These are phyloP conservation scores for Scopulariopsis brevicaulis DNA, from an alignment of 2,329 filamentous ascomycete genomes.

Conservation along the genomic window DNA sequence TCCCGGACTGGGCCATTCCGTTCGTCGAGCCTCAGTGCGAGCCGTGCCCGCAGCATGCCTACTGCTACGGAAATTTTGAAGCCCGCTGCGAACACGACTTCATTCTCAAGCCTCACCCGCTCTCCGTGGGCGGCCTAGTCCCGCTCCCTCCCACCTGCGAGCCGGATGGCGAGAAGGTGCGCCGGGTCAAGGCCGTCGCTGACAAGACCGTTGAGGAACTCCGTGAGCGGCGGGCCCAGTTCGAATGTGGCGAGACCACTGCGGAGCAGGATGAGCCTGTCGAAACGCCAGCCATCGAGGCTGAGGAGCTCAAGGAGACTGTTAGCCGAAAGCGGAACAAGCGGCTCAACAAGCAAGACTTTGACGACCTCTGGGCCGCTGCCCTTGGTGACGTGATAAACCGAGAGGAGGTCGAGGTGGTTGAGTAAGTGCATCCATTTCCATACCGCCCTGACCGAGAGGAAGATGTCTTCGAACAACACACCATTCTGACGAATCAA, in stretches of 20 bases:
- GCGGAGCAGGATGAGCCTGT: conserved; percentile 49
- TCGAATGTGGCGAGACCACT: conserved; percentile 70
- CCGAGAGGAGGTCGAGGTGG: conserved; percentile 48
- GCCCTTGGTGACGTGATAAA: conserved; percentile 61
- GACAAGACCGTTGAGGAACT: conserved; percentile 81
- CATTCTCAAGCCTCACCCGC: conserved; percentile 70
- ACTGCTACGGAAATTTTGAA: conserved; percentile 69
- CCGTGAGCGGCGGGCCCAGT: conserved; percentile 74
- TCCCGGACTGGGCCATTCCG: conserved; percentile 63
- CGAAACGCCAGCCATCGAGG: conserved; percentile 46
- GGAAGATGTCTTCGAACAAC: conserved; percentile 7
- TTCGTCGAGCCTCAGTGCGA: conserved; percentile 75
- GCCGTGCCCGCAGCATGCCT: conserved; percentile 79
- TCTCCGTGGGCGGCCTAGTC: conserved; percentile 68
- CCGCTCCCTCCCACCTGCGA: conserved; percentile 88
- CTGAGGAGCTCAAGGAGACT: conserved; percentile 66
- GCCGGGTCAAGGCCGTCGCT: conserved; percentile 76
- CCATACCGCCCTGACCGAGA: conserved; percentile 1
- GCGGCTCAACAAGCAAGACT: conserved; percentile 76
- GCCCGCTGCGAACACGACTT: conserved; percentile 81
- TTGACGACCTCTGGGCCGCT: conserved; percentile 75
- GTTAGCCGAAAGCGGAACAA: conserved; percentile 68
- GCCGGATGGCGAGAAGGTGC: conserved; percentile 84
- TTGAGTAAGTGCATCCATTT: conserved; percentile 37
- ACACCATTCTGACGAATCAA: conserved; percentile 37